phyloP scores from a whole-genome alignment of 2,329 filamentous ascomycete genomes.

The Stachybotrys chartarum region DNA sequence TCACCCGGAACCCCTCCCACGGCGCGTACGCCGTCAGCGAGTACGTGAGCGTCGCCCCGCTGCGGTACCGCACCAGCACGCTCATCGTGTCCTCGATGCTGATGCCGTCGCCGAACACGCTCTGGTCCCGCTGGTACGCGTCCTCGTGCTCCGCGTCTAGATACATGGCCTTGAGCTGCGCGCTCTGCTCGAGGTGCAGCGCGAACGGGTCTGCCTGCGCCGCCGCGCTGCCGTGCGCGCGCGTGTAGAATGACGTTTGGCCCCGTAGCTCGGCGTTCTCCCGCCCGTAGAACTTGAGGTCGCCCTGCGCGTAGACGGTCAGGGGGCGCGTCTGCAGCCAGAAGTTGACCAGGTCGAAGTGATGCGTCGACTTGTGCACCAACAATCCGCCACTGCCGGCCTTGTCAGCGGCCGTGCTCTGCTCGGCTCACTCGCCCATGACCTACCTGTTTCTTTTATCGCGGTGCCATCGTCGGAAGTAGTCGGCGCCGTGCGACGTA shows the following conservation, averaged over 20 bases:
- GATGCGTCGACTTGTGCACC: constrained; percentile 57
- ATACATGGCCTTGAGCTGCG: constrained; percentile 51
- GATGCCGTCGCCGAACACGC: constrained; percentile 55
- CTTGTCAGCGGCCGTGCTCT: constrained; percentile 19
- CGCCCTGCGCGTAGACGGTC: constrained; percentile 51
- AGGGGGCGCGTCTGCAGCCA: constrained; percentile 41
- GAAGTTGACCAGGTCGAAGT: constrained; percentile 58
- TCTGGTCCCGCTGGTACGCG: constrained; percentile 54
- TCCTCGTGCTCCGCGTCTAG: constrained; percentile 58
- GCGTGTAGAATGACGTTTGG: constrained; percentile 38
- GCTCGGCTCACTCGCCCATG: no score
- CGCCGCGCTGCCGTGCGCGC: constrained; percentile 41
- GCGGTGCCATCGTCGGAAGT: constrained; percentile 57
- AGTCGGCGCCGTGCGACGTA: constrained; percentile 54
- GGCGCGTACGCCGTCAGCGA: constrained; percentile 54
- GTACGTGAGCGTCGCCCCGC: constrained; percentile 51
- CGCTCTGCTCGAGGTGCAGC: constrained; percentile 43
- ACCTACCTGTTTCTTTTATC: constrained; percentile 21
- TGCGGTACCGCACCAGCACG: constrained; percentile 49
- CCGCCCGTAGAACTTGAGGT: constrained; percentile 52
- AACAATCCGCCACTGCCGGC: constrained; percentile 51
- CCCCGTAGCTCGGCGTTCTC: constrained; percentile 54
- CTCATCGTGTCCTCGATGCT: constrained; percentile 60
- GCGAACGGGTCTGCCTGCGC: constrained; percentile 52
- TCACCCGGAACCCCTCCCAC: constrained; percentile 53